Conservation (phyloP, 345 rosid genomes). For the Psidium friedrichsthalianum region DNA sequence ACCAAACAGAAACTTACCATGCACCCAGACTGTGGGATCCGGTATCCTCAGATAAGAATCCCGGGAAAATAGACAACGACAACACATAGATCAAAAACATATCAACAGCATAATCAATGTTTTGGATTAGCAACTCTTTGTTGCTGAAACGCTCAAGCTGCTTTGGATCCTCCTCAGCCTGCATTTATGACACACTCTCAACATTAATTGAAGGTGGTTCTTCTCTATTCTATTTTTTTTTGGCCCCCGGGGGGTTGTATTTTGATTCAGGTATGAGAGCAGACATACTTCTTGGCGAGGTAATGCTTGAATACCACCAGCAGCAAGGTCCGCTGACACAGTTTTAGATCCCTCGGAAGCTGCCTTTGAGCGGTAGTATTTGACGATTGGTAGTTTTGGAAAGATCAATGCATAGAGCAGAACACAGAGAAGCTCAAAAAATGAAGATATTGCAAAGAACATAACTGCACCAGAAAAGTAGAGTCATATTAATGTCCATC, state of each 20-base stretch:
- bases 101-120: conserved; percentile 49
- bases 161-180: conserved; percentile 25
- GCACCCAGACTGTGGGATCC: conserved; percentile 58
- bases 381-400: conserved; percentile 69
- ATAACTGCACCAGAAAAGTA: conserved; percentile 20
- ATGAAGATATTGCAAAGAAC: conserved; percentile 45
- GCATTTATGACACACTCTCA: not conserved
- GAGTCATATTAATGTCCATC: not conserved
- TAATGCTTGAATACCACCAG: conserved; percentile 48
- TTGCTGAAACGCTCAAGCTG: conserved; percentile 28
- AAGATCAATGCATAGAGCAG: conserved; percentile 51
- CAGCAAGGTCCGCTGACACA: conserved; percentile 66
- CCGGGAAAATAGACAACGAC: conserved; percentile 75
- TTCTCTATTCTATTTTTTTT: not conserved
- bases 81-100: conserved; percentile 50
- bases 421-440: conserved; percentile 55
- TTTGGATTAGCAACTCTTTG: conserved; percentile 36
- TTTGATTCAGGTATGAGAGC: not conserved
- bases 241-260: not conserved
- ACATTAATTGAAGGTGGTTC: not conserved
- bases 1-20: conserved; percentile 34
- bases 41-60: conserved; percentile 75
- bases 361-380: conserved; percentile 72
- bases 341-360: conserved; percentile 84
- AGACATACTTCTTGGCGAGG: conserved; percentile 8